A percentile compares a stretch with the other conserved stretches of the same genome.
phyloP scores from a whole-genome alignment of 495 filamentous ascomycete genomes.

The Chaetomidium leptoderma region DNA sequence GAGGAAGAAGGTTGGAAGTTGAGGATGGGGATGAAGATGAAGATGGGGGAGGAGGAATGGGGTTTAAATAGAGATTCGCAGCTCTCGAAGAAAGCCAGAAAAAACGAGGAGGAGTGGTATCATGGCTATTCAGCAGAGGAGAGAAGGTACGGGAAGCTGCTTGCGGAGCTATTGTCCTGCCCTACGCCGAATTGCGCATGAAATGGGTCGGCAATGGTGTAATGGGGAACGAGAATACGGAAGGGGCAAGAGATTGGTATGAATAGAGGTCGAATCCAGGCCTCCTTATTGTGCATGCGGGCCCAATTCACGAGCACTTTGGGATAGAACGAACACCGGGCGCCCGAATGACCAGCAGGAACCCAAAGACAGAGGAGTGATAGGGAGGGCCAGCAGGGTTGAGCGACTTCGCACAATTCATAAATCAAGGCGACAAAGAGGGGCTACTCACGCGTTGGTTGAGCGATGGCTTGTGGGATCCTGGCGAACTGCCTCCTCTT shows the following conservation, averaged over 20 bases:
- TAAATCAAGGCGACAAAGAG: background rate
- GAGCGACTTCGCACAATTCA: background rate
- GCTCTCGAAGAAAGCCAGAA: background rate
- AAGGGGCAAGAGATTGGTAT: background rate
- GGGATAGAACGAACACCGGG: background rate
- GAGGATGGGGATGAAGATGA: background rate
- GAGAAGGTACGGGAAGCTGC: background rate
- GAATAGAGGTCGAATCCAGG: background rate
- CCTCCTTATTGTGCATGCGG: background rate
- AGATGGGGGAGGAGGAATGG: background rate
- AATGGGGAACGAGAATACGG: background rate
- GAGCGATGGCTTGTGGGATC: constrained; percentile 64
- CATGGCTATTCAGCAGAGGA: constrained; percentile 2
- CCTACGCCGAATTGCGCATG: constrained; percentile 1
- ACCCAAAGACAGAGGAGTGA: background rate
- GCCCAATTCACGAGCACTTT: background rate
- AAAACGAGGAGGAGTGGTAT: background rate
- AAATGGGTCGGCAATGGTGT: background rate
- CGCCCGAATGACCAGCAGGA: background rate
- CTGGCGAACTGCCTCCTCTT: constrained; percentile 59
- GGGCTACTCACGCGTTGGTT: constrained; percentile 59
- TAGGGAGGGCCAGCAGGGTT: background rate
- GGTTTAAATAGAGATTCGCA: background rate
- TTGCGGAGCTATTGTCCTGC: constrained; percentile 5
- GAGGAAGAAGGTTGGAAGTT: background rate